These are phyloP conservation scores for Starmerella cellae DNA, from an alignment of 805 yeast species.

Conservation along the genomic window DNA sequence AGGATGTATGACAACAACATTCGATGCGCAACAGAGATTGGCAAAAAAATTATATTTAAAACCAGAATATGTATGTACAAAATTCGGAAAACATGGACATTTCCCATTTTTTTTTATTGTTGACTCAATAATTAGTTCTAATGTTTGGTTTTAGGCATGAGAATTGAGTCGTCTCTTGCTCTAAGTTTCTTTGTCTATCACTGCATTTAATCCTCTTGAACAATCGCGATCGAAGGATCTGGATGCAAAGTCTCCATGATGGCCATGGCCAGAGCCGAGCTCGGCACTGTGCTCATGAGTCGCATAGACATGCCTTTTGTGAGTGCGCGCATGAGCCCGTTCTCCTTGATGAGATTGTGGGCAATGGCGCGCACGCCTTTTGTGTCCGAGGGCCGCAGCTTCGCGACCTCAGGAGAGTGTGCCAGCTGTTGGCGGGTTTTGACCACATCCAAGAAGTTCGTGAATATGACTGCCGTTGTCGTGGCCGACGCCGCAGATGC, in stretches of 20 bases:
- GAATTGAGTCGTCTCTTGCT: too few relatives aligned
- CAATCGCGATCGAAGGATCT: constrained; percentile 22
- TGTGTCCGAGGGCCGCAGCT: constrained; percentile 30
- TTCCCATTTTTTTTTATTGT: too few relatives aligned
- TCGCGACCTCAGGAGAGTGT: constrained; percentile 28
- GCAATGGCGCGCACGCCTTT: constrained; percentile 27
- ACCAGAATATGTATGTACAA: too few relatives aligned
- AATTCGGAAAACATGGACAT: too few relatives aligned
- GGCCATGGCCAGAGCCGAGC: constrained; percentile 31
- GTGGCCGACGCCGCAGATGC: constrained; percentile 30
- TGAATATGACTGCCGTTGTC: constrained; percentile 26
- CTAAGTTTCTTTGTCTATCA: too few relatives aligned
- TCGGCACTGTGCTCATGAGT: constrained; percentile 29
- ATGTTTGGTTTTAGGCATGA: too few relatives aligned
- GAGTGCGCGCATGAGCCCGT: constrained; percentile 28
- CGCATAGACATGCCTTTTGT: constrained; percentile 30
- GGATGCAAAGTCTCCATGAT: constrained; percentile 32
- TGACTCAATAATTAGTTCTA: too few relatives aligned
- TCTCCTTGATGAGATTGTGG: constrained; percentile 28
- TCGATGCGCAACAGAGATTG: too few relatives aligned
- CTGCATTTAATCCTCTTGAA: constrained; percentile 19
- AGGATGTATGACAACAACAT: too few relatives aligned
- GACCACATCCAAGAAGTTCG: constrained; percentile 32
- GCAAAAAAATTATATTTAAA: too few relatives aligned
- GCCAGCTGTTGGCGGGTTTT: constrained; percentile 37